Percentiles rank a stretch among this genome's conserved stretches.
These are phyloP conservation scores for Physcia stellaris DNA, from an alignment of 495 filamentous ascomycete species.

Conservation along the genomic window DNA sequence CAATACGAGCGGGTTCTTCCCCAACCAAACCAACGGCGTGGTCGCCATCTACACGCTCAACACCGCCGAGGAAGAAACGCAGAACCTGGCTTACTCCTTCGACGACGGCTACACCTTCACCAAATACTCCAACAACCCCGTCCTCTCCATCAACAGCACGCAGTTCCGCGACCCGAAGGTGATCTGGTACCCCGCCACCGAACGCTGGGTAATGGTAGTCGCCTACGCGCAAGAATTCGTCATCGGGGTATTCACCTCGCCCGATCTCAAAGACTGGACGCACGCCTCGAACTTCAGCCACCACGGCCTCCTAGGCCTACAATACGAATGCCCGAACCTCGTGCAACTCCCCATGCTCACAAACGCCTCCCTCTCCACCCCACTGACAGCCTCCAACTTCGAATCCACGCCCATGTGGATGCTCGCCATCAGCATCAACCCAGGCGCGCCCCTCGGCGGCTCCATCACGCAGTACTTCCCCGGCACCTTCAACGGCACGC, in stretches of 20 bases:
- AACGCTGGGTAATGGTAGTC: constrained; percentile 37
- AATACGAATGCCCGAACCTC: constrained; percentile 46
- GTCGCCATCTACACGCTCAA: constrained; percentile 44
- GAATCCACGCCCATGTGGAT: constrained; percentile 29
- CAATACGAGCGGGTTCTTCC: constrained; percentile 45
- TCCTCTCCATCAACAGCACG: constrained; percentile 28
- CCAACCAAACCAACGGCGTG: constrained; percentile 32
- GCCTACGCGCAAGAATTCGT: constrained; percentile 35
- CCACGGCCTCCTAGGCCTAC: constrained; percentile 36
- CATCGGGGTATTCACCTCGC: constrained; percentile 38
- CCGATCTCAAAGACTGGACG: constrained; percentile 39
- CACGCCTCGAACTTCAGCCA: constrained; percentile 40
- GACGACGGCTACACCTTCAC: constrained; percentile 41
- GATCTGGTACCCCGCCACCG: constrained; percentile 32
- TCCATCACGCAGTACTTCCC: constrained; percentile 35
- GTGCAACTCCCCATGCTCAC: constrained; percentile 30
- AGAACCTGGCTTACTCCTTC: constrained; percentile 41
- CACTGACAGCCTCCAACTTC: constrained; percentile 14
- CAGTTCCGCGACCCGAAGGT: constrained; percentile 48
- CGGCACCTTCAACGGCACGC: constrained; percentile 36
- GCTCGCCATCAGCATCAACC: constrained; percentile 37
- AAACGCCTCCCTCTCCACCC: constrained; percentile 11
- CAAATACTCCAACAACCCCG: constrained; percentile 37
- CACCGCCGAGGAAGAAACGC: constrained; percentile 30
- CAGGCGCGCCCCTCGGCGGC: constrained; percentile 42